Evolutionary conservation across 2,329 filamentous ascomycete genomes (phyloP).

Genomic region (Stemphylium beticola): DNA sequence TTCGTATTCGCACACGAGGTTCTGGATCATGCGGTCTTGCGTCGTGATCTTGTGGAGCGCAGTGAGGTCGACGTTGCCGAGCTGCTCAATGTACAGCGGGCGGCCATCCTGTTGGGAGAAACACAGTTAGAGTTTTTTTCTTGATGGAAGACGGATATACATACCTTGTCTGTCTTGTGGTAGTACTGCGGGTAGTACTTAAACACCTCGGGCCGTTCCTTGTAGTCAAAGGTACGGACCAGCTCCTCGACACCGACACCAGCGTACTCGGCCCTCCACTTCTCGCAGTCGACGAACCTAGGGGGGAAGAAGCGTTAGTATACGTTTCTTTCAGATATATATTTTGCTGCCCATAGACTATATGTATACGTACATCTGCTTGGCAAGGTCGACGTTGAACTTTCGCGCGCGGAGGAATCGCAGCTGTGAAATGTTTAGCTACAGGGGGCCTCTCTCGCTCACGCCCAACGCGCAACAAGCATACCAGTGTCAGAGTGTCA

Average conservation of each 20-base stretch:
- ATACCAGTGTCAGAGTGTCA: conserved; percentile 89
- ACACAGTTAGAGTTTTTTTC: conserved; percentile 12
- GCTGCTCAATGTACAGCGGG: conserved; percentile 94
- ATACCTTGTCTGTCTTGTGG: conserved; percentile 88
- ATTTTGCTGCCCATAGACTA: background rate
- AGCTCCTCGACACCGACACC: conserved; percentile 73
- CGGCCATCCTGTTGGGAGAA: conserved; percentile 75
- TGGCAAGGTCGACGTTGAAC: conserved; percentile 83
- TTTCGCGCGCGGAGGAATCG: conserved; percentile 93
- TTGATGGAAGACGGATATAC: conserved; percentile 8
- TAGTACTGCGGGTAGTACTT: conserved; percentile 98
- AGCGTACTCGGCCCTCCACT: conserved; percentile 86
- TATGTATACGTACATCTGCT: conserved; percentile 76
- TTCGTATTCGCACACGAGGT: conserved; percentile 97
- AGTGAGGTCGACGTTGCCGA: conserved; percentile 88
- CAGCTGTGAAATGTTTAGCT: conserved; percentile 60
- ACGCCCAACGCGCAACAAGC: conserved; percentile 31
- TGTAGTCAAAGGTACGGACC: conserved; percentile 82
- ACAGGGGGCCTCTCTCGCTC: background rate
- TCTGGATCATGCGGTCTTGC: conserved; percentile 90
- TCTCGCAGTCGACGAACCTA: conserved; percentile 90
- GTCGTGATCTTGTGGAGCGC: conserved; percentile 94
- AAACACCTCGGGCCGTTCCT: conserved; percentile 81
- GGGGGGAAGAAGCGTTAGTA: background rate
- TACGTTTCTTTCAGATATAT: too few species aligned